These are phyloP conservation scores for Wickerhamiella azymoides DNA, from an alignment of 805 yeast genomes.

Conservation along the genomic window DNA sequence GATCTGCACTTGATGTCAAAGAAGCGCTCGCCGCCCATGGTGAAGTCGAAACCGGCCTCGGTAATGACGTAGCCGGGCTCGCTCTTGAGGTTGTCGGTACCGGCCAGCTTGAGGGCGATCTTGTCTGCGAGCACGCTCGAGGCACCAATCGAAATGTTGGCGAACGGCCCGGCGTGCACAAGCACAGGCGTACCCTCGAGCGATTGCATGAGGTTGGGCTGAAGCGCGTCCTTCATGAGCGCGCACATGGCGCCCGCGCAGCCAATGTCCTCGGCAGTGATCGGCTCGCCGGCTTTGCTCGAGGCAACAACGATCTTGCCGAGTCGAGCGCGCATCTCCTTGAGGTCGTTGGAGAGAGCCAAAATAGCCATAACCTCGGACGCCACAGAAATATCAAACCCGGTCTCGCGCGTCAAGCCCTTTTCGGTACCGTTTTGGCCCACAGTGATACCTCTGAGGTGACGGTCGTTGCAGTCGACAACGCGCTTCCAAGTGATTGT, in stretches of 20 bases:
- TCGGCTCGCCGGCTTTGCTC: slow-evolving; percentile 57
- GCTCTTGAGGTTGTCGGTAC: slow-evolving; percentile 37
- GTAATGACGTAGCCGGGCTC: slow-evolving; percentile 75
- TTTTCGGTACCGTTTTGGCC: slow-evolving; percentile 91
- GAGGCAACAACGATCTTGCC: slow-evolving; percentile 85
- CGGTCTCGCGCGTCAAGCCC: slow-evolving; percentile 72
- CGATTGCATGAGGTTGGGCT: slow-evolving; percentile 94
- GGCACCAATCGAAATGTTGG: slow-evolving; percentile 94
- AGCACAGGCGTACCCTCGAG: slow-evolving; percentile 95
- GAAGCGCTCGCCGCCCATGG: slow-evolving; percentile 98
- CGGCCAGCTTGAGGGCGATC: slow-evolving; percentile 82
- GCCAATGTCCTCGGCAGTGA: slow-evolving; percentile 90
- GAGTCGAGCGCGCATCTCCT: slow-evolving; percentile 75
- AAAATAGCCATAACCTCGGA: slow-evolving; percentile 93
- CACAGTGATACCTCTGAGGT: slow-evolving; percentile 73
- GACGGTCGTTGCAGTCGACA: slow-evolving; percentile 87
- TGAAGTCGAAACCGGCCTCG: slow-evolving; percentile 96
- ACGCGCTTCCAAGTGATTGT: slow-evolving; percentile 88
- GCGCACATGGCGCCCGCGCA: slow-evolving; percentile 94
- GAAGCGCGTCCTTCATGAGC: slow-evolving; percentile 83
- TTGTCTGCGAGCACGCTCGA: slow-evolving; percentile 88
- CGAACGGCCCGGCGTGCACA: slow-evolving; percentile 98
- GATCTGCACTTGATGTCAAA: slow-evolving; percentile 91
- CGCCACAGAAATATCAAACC: slow-evolving; percentile 94
- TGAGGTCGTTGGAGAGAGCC: slow-evolving; percentile 63